phyloP scores from a whole-genome alignment of 176 grass and related monocot species.

The Eleusine indica region DNA sequence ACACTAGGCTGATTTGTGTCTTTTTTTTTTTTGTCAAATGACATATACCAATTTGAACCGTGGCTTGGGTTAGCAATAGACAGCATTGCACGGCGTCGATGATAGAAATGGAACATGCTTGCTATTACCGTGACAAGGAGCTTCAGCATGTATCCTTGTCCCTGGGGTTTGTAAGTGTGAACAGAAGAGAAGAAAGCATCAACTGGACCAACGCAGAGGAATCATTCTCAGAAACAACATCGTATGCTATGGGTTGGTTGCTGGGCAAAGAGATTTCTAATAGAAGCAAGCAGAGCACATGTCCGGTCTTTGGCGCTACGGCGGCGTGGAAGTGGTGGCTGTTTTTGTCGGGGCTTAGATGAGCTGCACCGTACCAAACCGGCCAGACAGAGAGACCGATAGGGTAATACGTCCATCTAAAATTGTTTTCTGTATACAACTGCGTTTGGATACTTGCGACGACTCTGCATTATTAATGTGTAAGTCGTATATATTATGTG shows the following conservation, averaged over 20 bases:
- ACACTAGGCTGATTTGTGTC: not conserved
- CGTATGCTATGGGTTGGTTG: not conserved
- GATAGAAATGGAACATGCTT: not conserved
- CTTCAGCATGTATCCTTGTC: not conserved
- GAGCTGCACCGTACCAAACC: constrained; percentile 62
- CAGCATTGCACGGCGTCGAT: not conserved
- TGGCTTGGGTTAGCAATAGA: not conserved
- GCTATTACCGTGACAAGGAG: not conserved
- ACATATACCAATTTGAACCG: not conserved
- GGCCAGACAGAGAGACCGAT: constrained; percentile 5
- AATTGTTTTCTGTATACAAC: not conserved
- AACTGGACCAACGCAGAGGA: not conserved
- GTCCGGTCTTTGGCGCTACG: not conserved
- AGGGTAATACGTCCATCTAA: constrained; percentile 22
- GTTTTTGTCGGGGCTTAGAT: constrained; percentile 24
- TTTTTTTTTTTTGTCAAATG: not conserved
- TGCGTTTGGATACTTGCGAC: not conserved
- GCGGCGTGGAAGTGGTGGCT: not conserved
- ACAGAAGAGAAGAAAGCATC: not conserved
- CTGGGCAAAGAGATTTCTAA: not conserved
- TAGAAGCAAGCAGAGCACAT: constrained; percentile 9
- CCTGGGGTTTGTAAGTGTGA: not conserved
- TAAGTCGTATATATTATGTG: not conserved
- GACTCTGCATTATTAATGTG: not conserved
- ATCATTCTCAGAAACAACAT: not conserved